Evolutionary conservation across 2,329 filamentous ascomycete species (phyloP).

Genomic region (Exophiala mesophila): DNA sequence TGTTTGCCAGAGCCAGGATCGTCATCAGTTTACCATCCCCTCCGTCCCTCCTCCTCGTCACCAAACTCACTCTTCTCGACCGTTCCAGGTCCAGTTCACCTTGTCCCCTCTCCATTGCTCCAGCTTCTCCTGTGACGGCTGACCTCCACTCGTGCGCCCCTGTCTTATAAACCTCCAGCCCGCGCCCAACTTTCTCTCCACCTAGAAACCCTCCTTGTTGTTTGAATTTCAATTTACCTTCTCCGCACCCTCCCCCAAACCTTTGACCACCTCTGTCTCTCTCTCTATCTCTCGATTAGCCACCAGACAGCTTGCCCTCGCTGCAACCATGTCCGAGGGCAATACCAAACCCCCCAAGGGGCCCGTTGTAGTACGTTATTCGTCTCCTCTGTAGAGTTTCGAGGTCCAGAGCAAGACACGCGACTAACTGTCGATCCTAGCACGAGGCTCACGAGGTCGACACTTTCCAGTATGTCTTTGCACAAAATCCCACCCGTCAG

Average conservation of each 20-base stretch:
- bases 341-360: conserved; percentile 31
- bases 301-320: background rate
- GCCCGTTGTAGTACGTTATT: conserved; percentile 37
- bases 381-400: conserved; percentile 1
- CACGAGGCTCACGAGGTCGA: conserved; percentile 45
- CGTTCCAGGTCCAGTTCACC: no score
- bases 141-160: background rate
- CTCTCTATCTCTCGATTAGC: background rate
- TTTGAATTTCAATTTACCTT: no score
- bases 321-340: conserved; percentile 35
- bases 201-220: no score
- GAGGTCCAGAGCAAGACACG: background rate
- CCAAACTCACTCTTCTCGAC: no score
- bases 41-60: no score
- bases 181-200: background rate
- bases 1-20: no score
- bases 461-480: conserved; percentile 40
- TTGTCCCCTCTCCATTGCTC: background rate
- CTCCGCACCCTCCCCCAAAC: background rate
- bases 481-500: background rate
- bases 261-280: background rate
- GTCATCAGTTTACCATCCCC: no score
- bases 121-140: background rate
- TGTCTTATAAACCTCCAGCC: background rate
- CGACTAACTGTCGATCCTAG: conserved; percentile 7